Base-by-base conservation (phyloP, 2,329 filamentous ascomycete genomes). In the Dothistroma septosporum region DNA sequence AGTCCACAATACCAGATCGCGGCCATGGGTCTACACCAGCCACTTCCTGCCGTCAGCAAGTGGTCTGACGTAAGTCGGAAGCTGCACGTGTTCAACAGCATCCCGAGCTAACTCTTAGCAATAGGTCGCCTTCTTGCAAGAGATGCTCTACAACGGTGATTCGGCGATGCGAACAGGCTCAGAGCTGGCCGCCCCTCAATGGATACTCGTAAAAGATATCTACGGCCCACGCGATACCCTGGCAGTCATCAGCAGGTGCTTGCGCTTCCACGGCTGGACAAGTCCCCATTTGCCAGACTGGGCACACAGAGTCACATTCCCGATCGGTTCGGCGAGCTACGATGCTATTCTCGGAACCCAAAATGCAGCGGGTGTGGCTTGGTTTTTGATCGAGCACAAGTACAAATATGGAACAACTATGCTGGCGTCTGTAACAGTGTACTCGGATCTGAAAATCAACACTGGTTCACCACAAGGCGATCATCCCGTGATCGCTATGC, bases 291-390 rank as follows among this genome's bases (percentile, higher is more conserved):
- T 59, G 6, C 57, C 57, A 12, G 14, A 8, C 12, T 59, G 49
- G 49, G 22, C 32, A 8, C 9, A 59, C 24, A 21, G 57, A 28
- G 28, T 55, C 6, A 59, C 57, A 0, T 59, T 59, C 31, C 49
- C 57, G 4, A 59, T 59, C 44, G 57, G 50, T 9, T 47, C 57
- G 6, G 21, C 37, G 1, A 55, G 57, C 41, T 59, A 54, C 31
- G 19, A 54, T 28, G 57, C 50, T 2, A 32, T 59, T 21, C 49
- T 59, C 2, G 57, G 57, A 1, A 49, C 50, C 1, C 24, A 37
- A 3, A 46, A 59, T 12, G 16, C 35, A 14, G 33, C 21, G 19
- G 49, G 33, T 2, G 11, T 59, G 16, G 52, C 49, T 14, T 46
- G 12, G 22, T 37, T 59, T 24, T 21, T 54, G 12, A 49, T 55